Conservation (phyloP, 352 stramenopile species). For the Globisporangium echinulatum region DNA sequence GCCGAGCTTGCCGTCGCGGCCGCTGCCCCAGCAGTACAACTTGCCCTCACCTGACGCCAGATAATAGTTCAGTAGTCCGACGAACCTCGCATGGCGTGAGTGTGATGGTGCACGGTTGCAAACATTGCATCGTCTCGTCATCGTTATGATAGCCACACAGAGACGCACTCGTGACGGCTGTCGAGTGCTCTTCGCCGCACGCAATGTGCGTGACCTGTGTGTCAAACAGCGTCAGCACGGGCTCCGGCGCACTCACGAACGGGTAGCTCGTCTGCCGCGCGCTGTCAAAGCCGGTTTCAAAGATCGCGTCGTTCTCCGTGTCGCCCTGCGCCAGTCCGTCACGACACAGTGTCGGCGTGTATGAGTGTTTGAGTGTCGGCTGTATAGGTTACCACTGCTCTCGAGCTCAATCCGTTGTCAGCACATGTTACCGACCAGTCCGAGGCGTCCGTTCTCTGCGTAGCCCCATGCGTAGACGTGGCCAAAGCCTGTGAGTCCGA, state of each 20-base stretch:
- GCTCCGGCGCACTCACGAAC: constrained; percentile 37
- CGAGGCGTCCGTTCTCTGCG: constrained; percentile 55
- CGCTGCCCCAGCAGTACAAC: constrained; percentile 67
- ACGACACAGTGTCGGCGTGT: neutral
- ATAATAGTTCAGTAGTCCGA: too few relatives aligned
- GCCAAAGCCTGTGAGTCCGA: constrained; percentile 33
- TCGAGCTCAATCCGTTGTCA: neutral
- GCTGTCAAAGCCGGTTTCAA: constrained; percentile 60
- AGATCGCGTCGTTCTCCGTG: constrained; percentile 58
- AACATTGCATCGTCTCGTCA: neutral
- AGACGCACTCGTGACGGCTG: constrained; percentile 43
- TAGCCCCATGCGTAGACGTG: constrained; percentile 68
- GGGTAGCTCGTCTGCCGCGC: constrained; percentile 64
- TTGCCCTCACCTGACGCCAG: constrained; percentile 34
- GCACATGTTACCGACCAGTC: constrained; percentile 25
- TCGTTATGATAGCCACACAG: neutral
- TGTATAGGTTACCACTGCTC: neutral
- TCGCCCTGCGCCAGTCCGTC: constrained; percentile 29
- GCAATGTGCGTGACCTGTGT: constrained; percentile 39
- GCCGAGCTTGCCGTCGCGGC: constrained; percentile 60
- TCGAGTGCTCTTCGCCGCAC: constrained; percentile 62
- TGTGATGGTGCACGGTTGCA: too few relatives aligned
- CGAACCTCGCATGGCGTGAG: neutral
- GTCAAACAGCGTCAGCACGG: constrained; percentile 40
- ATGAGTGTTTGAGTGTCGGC: neutral